These are phyloP conservation scores for Lipomyces chichibuensis DNA, from an alignment of 805 yeast genomes.

Conservation along the genomic window DNA sequence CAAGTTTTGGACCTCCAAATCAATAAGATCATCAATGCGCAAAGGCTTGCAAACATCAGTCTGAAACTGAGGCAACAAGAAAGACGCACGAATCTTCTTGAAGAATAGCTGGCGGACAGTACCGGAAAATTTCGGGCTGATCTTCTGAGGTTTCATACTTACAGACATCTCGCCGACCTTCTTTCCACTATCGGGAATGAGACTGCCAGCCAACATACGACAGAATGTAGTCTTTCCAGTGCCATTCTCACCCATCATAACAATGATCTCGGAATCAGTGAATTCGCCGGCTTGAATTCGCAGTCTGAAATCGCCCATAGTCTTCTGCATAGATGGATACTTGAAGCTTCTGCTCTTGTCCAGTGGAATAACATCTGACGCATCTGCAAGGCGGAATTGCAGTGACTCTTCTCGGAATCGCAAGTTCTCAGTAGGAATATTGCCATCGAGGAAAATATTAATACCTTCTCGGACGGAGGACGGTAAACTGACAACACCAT, in stretches of 20 bases:
- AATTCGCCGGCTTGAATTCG: conserved; percentile 84
- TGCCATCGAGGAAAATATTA: conserved; percentile 97
- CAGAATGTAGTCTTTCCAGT: conserved; percentile 99
- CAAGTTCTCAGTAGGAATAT: conserved; percentile 93
- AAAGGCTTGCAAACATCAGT: conserved; percentile 97
- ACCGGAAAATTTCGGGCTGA: conserved; percentile 98
- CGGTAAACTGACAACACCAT: conserved; percentile 98
- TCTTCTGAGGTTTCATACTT: conserved; percentile 98
- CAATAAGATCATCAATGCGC: conserved; percentile 89
- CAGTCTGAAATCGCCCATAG: conserved; percentile 94
- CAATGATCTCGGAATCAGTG: conserved; percentile 94
- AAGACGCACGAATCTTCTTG: conserved; percentile 92
- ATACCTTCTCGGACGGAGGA: conserved; percentile 98
- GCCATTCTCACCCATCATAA: conserved; percentile 99
- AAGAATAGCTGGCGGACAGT: conserved; percentile 97
- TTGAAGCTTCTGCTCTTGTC: conserved; percentile 78
- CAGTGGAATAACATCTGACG: conserved; percentile 70
- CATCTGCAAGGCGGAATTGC: conserved; percentile 90
- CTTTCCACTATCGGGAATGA: conserved; percentile 79
- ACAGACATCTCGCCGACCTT: conserved; percentile 87
- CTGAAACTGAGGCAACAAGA: conserved; percentile 96
- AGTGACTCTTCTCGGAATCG: conserved; percentile 95
- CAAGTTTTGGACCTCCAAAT: conserved; percentile 95
- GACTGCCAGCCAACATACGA: conserved; percentile 90
- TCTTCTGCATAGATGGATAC: conserved; percentile 83